These are phyloP conservation scores for Rhynchosporium secalis DNA, from an alignment of 2,329 filamentous ascomycete species.

Conservation along the genomic window DNA sequence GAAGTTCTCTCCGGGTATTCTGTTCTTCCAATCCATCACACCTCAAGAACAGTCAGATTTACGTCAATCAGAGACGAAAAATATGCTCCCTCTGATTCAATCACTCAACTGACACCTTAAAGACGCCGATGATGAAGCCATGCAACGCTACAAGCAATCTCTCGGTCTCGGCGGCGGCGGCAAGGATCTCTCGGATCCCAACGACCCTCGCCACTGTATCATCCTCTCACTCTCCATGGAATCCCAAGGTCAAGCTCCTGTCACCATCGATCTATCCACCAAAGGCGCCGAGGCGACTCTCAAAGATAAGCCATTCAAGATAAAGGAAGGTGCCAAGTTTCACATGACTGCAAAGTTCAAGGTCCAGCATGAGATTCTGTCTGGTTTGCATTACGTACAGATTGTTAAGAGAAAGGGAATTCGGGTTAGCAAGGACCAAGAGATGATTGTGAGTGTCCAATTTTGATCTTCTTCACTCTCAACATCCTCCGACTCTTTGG, in stretches of 20 bases:
- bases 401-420: conserved; percentile 88
- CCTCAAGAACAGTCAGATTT: neutral
- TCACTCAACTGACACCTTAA: conserved; percentile 19
- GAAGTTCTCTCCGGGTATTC: neutral
- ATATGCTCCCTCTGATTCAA: no score
- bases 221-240: conserved; percentile 90
- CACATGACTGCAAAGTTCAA: conserved; percentile 93
- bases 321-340: conserved; percentile 94
- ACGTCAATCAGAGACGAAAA: neutral
- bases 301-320: conserved; percentile 91
- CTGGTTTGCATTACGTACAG: conserved; percentile 94
- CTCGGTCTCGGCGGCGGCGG: conserved; percentile 78
- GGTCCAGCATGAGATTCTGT: conserved; percentile 95
- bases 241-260: conserved; percentile 76
- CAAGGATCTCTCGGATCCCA: conserved; percentile 70
- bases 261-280: conserved; percentile 81
- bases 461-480: neutral
- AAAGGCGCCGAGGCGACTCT: conserved; percentile 73
- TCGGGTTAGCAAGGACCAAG: conserved; percentile 86
- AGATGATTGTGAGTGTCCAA: conserved; percentile 83
- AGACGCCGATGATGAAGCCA: conserved; percentile 74
- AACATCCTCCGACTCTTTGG: neutral
- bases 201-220: conserved; percentile 86
- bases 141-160: conserved; percentile 96
- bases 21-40: neutral